Evolutionary conservation across 2,329 filamentous ascomycete genomes (phyloP), one percentile per base, ranked within the genome.

Genomic region (Apiospora arundinis): DNA sequence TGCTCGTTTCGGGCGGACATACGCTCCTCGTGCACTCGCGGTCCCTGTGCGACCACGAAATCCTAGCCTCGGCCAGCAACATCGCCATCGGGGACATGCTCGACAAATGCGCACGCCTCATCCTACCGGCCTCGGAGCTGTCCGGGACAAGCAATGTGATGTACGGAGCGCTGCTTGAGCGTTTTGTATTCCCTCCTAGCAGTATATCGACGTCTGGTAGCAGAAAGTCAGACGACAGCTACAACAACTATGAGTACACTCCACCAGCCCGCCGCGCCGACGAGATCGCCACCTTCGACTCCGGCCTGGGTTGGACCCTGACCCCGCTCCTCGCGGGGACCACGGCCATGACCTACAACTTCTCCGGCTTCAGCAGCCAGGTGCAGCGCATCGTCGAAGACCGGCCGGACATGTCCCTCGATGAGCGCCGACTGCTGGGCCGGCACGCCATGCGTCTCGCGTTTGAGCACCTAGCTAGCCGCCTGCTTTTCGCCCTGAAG

Each of bases 1-100:
- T 98, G 7, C 91, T 99, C 67, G 93, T 96, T 21, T 98, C 95
- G 0, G 96, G 96, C 48, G 96, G 96, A 1, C 95, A 99, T 83
- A 95, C 95, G 0, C 90, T 97, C 80, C 90, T 99, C 25, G 89
- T 98, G 52, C 89, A 92, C 77, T 97, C 95, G 9, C 83, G 84
- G 49, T 86, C 87, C 3, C 84, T 96, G 2, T 90, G 87, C 37
- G 84, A 91, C 37, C 95, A 98, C 81, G 83, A 85, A 66, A 89
- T 97, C 72, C 83, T 98, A 37, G 94, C 92, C 23, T 85, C 88
- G 21, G 92, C 93, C 0, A 83, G 82, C n/a, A 94, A 97, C 81
- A 91, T 95, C 73, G 95, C 96, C n/a, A 85, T 98, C 72, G 96
- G 96, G 67, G 94, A 97, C 81, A 90, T 93, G 77, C 85, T 99